These are phyloP conservation scores for Iris macrosiphon DNA, from an alignment of 106 monocot species.

Conservation along the genomic window DNA sequence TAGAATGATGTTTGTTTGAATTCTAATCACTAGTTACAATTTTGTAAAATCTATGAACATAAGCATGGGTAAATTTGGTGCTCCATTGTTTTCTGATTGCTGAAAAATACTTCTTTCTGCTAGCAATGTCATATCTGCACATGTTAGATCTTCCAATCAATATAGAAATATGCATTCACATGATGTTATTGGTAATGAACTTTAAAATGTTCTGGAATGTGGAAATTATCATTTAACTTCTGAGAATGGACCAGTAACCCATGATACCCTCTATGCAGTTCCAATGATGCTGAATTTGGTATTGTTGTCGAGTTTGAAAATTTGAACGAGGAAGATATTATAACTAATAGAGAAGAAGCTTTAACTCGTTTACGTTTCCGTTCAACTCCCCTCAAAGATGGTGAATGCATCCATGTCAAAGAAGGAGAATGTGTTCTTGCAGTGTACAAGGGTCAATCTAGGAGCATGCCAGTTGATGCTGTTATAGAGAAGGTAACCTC, in stretches of 20 bases:
- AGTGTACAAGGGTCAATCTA: conserved; percentile 20
- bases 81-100: background rate
- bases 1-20: no score
- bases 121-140: background rate
- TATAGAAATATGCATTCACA: background rate
- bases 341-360: conserved; percentile 39
- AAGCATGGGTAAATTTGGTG: no score
- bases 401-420: conserved; percentile 35
- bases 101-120: background rate
- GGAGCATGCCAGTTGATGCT: conserved; percentile 36
- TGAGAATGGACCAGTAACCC: background rate
- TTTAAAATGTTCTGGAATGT: background rate
- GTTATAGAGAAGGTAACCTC: conserved; percentile 32
- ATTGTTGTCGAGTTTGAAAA: conserved; percentile 27
- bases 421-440: conserved; percentile 40
- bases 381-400: conserved; percentile 40
- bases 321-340: conserved; percentile 28
- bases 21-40: no score
- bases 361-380: conserved; percentile 35
- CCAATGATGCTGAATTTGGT: conserved; percentile 2
- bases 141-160: background rate
- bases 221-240: no score
- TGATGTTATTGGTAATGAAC: no score
- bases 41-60: no score
- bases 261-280: conserved; percentile 22